phyloP scores from a whole-genome alignment of 164 flowering plant genomes.

The Kalanchoe fedtschenkoi region DNA sequence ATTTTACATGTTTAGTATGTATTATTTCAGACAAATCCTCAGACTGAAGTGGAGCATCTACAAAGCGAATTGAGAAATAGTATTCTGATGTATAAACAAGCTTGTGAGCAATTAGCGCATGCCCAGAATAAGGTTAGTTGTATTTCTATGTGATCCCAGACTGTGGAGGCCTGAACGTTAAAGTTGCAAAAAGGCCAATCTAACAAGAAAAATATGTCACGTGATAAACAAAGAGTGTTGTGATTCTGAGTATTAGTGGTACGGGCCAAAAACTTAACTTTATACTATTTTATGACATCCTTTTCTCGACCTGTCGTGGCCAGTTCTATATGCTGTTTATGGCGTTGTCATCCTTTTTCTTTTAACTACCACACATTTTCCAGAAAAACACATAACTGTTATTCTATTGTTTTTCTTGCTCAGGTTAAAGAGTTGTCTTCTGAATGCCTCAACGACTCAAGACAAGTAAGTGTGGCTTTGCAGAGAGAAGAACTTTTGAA shows the following conservation, averaged over 20 bases:
- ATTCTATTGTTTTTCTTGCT: constrained; percentile 10
- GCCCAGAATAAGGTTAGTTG: constrained; percentile 46
- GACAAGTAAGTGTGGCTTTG: constrained; percentile 33
- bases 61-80: constrained; percentile 43
- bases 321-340: too few species aligned
- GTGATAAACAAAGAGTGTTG: too few species aligned
- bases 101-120: constrained; percentile 59
- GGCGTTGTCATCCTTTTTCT: too few species aligned
- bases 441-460: constrained; percentile 56
- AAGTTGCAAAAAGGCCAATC: too few species aligned
- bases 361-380: too few species aligned
- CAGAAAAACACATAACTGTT: too few species aligned
- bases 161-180: too few species aligned
- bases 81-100: constrained; percentile 43
- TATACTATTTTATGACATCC: too few species aligned
- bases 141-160: not conserved
- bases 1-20: not conserved
- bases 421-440: constrained; percentile 52
- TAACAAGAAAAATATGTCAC: too few species aligned
- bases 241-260: not conserved
- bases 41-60: constrained; percentile 43
- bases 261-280: not conserved
- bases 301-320: too few species aligned
- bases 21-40: constrained; percentile 30
- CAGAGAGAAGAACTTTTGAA: constrained; percentile 52